Evolutionary conservation across 768 basidiomycete genomes (phyloP).

Genomic region (Leccinum uliginosum): DNA sequence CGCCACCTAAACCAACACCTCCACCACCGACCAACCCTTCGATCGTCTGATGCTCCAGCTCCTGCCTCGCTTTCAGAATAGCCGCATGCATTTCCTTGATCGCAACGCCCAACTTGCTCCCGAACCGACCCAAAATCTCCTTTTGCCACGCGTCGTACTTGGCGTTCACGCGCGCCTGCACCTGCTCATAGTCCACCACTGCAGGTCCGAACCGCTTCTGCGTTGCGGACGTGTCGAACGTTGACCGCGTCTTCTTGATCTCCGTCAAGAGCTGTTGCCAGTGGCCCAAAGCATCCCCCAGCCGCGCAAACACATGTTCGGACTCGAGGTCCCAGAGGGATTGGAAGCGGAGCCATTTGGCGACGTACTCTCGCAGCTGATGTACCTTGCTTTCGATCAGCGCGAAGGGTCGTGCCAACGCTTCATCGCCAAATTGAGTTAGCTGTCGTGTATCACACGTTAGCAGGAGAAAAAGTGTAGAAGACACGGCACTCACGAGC

Average conservation of each 20-base stretch:
- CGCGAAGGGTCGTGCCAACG: conserved; percentile 75
- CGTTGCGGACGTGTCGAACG: conserved; percentile 95
- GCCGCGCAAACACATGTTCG: conserved; percentile 92
- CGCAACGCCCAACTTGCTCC: conserved; percentile 84
- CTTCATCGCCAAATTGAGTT: conserved; percentile 65
- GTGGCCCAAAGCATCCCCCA: conserved; percentile 87
- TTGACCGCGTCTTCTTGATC: conserved; percentile 94
- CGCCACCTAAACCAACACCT: neutral
- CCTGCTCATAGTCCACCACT: conserved; percentile 96
- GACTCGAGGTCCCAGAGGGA: conserved; percentile 98
- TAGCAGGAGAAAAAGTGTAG: neutral
- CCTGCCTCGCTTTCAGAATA: conserved; percentile 90
- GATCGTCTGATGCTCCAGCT: conserved; percentile 94
- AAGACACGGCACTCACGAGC: conserved; percentile 36
- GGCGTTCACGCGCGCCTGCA: conserved; percentile 94
- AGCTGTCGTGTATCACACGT: conserved; percentile 42
- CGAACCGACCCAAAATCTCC: conserved; percentile 90
- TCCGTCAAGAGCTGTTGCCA: conserved; percentile 97
- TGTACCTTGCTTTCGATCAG: conserved; percentile 87
- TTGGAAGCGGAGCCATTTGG: conserved; percentile 98
- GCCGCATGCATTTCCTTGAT: conserved; percentile 98
- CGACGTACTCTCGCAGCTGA: conserved; percentile 85
- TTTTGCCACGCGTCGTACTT: conserved; percentile 99
- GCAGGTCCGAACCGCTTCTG: conserved; percentile 90
- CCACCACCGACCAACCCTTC: conserved; percentile 72